Evolutionary conservation across 345 rosid species (phyloP), one percentile per base, ranked within the genome.

Genomic region (Punica granatum): DNA sequence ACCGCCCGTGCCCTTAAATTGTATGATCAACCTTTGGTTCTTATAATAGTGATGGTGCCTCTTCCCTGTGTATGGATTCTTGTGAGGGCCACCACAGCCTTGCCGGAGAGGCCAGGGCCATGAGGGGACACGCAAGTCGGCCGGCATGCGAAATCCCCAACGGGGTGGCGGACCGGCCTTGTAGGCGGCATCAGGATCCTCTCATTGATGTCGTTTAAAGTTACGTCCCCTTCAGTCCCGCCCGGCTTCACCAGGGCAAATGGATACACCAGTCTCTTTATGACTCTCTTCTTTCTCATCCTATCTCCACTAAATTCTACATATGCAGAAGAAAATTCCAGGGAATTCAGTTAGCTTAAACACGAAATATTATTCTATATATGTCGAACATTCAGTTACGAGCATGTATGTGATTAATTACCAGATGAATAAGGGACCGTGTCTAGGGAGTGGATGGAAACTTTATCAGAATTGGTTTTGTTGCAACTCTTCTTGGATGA

Each of bases 221-320:
- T 94, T 76, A 88, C 72, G 65, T 88, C 96, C 0, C 96, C 91
- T 72, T 91, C 97, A 0, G 39, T 39, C 31, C 95, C 97, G 66
- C 99, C 97, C 21, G 99, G 99, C 69, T 94, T 94, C 77, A 94
- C 97, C 76, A 94, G 35, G 58, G 97, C 96, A 74, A 94, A 94
- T 67, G 99, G 99, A 39, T 94, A 91, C 68, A 86, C 96, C 39
- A 89, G 81, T 70, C 85, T 87, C 32, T 73, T 78, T 77, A 88
- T 88, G 39, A 86, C 80, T 77, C 82, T 86, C 14, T 74, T 77
- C 81, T 80, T 84, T 73, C 68, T 80, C 71, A 53, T 79, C 34
- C 67, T 33, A 44, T n/a, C 72, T 77, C 51, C 12, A 39, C 11
- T 34, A 67, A 43, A 62, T 63, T 49, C 64, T 23, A 12, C 65